Evolutionary conservation across 148 eudicot genomes (phyloP).

Genomic region (Silene conica): DNA sequence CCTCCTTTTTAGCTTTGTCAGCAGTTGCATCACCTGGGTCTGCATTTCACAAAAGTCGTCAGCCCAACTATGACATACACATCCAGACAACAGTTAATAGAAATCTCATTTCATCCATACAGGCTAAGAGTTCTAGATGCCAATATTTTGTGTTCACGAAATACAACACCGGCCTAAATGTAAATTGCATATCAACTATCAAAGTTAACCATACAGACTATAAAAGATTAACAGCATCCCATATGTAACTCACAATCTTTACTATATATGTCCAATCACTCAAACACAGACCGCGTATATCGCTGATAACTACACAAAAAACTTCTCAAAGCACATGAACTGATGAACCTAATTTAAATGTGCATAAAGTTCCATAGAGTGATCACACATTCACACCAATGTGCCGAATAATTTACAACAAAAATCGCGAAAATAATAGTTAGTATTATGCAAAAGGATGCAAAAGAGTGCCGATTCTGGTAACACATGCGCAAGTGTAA

Average conservation of each 20-base stretch:
- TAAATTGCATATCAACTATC: neutral
- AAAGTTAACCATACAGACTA: neutral
- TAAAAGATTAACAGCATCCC: neutral
- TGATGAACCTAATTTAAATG: neutral
- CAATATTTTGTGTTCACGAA: neutral
- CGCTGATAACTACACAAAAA: too few relatives aligned
- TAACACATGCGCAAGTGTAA: too few relatives aligned
- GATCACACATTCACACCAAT: too few relatives aligned
- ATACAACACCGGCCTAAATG: constrained; percentile 1
- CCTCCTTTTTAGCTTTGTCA: constrained; percentile 66
- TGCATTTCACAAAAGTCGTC: constrained; percentile 21
- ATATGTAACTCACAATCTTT: neutral
- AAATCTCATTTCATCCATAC: neutral
- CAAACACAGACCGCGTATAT: neutral
- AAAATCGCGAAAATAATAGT: neutral
- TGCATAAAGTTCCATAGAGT: too few relatives aligned
- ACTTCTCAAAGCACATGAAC: too few relatives aligned
- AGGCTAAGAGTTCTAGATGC: neutral
- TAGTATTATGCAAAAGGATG: too few relatives aligned
- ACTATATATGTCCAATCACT: neutral
- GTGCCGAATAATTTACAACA: neutral
- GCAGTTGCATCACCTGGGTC: constrained; percentile 57
- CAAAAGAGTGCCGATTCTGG: too few relatives aligned
- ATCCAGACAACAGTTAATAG: neutral
- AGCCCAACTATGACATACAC: neutral